phyloP scores from a whole-genome alignment of 805 yeast genomes.

The Maudiozyma pseudohumilis region DNA sequence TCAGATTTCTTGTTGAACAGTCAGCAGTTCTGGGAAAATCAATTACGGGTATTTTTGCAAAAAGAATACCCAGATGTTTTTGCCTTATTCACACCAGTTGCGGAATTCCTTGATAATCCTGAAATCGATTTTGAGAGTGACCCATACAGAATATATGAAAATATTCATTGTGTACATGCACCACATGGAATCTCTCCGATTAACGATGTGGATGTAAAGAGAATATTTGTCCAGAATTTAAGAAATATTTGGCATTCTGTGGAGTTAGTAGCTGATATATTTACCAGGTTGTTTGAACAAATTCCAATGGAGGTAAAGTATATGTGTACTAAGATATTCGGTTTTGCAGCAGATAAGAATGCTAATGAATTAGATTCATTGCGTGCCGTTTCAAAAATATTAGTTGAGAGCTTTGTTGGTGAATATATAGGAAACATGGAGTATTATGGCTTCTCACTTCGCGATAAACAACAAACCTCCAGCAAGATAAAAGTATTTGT shows the following conservation, averaged over 20 bases:
- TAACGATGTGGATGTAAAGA: conserved; percentile 64
- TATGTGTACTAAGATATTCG: conserved; percentile 41
- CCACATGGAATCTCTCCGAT: conserved; percentile 60
- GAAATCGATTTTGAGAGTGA: conserved; percentile 65
- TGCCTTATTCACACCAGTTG: conserved; percentile 31
- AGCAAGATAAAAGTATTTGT: conserved; percentile 14
- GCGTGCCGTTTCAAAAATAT: conserved; percentile 36
- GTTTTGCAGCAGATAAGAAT: conserved; percentile 34
- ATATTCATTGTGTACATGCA: conserved; percentile 32
- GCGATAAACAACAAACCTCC: conserved; percentile 2
- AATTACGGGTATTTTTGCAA: conserved; percentile 33
- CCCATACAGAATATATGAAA: conserved; percentile 49
- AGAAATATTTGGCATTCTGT: conserved; percentile 64
- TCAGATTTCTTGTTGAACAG: conserved; percentile 21
- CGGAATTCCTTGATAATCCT: conserved; percentile 29
- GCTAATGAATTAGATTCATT: conserved; percentile 63
- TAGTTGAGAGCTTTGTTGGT: conserved; percentile 19
- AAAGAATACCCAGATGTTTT: conserved; percentile 28
- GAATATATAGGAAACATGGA: conserved; percentile 18
- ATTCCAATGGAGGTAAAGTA: conserved; percentile 51
- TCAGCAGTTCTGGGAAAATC: conserved; percentile 34
- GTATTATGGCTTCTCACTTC: conserved; percentile 16
- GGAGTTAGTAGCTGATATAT: conserved; percentile 45
- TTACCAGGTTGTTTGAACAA: conserved; percentile 31
- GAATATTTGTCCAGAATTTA: conserved; percentile 60